These are phyloP conservation scores for Salix caprea DNA, from an alignment of 345 rosid species.

Conservation along the genomic window DNA sequence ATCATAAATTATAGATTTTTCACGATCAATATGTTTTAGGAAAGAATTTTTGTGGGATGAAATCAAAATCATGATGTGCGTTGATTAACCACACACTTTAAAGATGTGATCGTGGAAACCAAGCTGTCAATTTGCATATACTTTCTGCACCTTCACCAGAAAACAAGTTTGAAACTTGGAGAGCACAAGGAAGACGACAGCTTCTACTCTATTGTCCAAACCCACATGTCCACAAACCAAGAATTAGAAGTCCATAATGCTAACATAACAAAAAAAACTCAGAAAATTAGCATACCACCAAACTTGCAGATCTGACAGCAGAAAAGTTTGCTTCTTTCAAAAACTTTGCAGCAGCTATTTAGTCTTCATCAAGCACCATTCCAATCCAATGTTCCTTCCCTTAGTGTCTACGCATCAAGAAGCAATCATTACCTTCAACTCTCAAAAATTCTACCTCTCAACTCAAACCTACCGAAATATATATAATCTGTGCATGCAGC, in stretches of 20 bases:
- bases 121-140: background rate
- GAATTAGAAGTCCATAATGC: background rate
- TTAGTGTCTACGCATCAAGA: constrained; percentile 50
- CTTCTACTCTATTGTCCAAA: background rate
- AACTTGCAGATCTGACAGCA: constrained; percentile 42
- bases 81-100: too few relatives aligned
- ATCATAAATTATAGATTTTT: too few relatives aligned
- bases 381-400: constrained; percentile 28
- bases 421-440: constrained; percentile 5
- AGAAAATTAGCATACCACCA: constrained; percentile 17
- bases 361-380: constrained; percentile 46
- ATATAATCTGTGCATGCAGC: background rate
- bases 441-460: constrained; percentile 1
- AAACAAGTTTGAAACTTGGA: background rate
- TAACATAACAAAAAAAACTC: background rate
- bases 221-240: constrained; percentile 2
- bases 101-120: too few relatives aligned
- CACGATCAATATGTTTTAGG: too few relatives aligned
- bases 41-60: too few relatives aligned
- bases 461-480: constrained; percentile 4
- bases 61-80: too few relatives aligned
- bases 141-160: background rate
- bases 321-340: constrained; percentile 36
- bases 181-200: background rate
- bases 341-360: constrained; percentile 44